Evolutionary conservation across 768 basidiomycete genomes (phyloP).

Genomic region (Paxillus involutus): DNA sequence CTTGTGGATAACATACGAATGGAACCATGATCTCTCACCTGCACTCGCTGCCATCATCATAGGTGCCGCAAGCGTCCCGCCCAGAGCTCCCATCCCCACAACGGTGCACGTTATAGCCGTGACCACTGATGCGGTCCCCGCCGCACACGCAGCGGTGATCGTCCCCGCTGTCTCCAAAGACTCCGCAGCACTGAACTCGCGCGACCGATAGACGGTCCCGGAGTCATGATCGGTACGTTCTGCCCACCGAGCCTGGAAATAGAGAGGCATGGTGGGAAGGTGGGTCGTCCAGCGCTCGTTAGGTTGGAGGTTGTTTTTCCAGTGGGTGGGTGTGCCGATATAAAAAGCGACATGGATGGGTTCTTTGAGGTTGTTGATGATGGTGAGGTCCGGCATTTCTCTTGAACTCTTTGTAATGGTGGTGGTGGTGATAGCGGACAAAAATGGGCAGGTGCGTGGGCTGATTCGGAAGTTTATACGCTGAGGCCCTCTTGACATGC

Average conservation of each 20-base stretch:
- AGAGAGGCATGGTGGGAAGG: slow-evolving; percentile 6
- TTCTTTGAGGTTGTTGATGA: slow-evolving; percentile 18
- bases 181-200: slow-evolving; percentile 14
- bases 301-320: slow-evolving; percentile 17
- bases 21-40: slow-evolving; percentile 1
- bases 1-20: too few relatives aligned
- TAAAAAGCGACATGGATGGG: slow-evolving; percentile 21
- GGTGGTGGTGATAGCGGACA: not conserved
- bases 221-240: slow-evolving; percentile 10
- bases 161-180: slow-evolving; percentile 19
- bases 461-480: not conserved
- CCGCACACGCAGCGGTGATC: slow-evolving; percentile 13
- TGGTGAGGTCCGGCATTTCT: slow-evolving; percentile 18
- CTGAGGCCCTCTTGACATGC: not conserved
- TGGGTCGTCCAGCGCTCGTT: slow-evolving; percentile 17
- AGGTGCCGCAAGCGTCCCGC: slow-evolving; percentile 2
- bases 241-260: slow-evolving; percentile 17
- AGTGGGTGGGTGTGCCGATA: slow-evolving; percentile 8
- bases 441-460: not conserved
- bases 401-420: not conserved
- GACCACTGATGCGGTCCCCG: slow-evolving; percentile 20
- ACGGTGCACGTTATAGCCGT: slow-evolving; percentile 1
- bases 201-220: slow-evolving; percentile 4
- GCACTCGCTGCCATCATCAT: slow-evolving; percentile 12
- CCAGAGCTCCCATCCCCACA: slow-evolving; percentile 1